Conservation (phyloP, 176 grass and related monocot species). For the Oryza australiensis region DNA sequence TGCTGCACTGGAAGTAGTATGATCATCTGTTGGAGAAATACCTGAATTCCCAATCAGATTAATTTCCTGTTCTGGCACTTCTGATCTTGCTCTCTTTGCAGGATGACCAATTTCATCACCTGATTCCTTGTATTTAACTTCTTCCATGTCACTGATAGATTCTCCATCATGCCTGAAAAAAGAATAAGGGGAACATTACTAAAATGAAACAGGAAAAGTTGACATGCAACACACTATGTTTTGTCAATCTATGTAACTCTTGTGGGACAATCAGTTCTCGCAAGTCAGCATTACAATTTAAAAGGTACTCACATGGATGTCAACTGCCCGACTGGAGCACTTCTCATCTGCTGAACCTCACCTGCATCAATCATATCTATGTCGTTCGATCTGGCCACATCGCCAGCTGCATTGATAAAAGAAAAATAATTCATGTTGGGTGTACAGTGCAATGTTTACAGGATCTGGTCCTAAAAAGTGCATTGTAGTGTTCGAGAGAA, state of each 20-base stretch:
- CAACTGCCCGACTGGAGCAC: conserved; percentile 25
- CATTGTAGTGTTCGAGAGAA: too few species aligned
- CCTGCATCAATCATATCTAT: conserved; percentile 35
- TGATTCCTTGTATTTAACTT: conserved; percentile 19
- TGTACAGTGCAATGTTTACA: conserved; percentile 10
- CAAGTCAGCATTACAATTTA: neutral
- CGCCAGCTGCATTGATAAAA: conserved; percentile 36
- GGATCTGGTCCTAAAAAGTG: conserved; percentile 2
- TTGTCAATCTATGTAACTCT: conserved; percentile 14
- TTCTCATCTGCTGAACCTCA: conserved; percentile 33
- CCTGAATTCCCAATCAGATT: conserved; percentile 22
- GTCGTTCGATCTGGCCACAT: conserved; percentile 12
- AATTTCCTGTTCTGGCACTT: conserved; percentile 27
- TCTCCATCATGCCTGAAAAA: conserved; percentile 43
- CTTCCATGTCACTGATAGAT: conserved; percentile 9
- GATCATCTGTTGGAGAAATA: conserved; percentile 28
- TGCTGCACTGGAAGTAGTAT: conserved; percentile 34
- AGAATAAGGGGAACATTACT: conserved; percentile 18
- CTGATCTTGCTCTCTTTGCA: conserved; percentile 56
- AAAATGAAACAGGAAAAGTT: conserved; percentile 16
- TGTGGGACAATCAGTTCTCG: conserved; percentile 9
- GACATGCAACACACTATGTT: conserved; percentile 1
- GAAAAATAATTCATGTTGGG: conserved; percentile 15
- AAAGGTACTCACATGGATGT: conserved; percentile 44
- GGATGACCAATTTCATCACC: conserved; percentile 40